Conservation (phyloP, 2,329 filamentous ascomycete species). For the Septoria petroselini region DNA sequence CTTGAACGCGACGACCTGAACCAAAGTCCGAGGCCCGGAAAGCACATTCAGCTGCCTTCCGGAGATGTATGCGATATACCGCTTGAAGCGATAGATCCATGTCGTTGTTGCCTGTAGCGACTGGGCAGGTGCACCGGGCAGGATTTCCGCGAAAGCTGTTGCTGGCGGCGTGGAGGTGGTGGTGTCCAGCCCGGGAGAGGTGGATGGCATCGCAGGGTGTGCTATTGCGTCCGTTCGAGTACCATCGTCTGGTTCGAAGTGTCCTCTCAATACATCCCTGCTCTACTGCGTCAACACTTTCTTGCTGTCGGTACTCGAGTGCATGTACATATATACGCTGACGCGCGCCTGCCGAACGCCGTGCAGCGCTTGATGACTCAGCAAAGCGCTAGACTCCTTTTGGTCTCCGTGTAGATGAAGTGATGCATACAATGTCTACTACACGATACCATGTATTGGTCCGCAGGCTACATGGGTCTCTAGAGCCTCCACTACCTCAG, state of each 20-base stretch:
- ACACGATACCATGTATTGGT: too few relatives aligned
- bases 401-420: too few relatives aligned
- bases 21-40: conserved; percentile 65
- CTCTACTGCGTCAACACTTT: too few relatives aligned
- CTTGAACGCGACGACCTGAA: conserved; percentile 70
- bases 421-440: too few relatives aligned
- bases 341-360: too few relatives aligned
- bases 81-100: conserved; percentile 68
- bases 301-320: too few relatives aligned
- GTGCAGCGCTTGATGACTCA: too few relatives aligned
- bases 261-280: too few relatives aligned
- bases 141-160: conserved; percentile 49
- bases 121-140: conserved; percentile 74
- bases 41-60: conserved; percentile 85
- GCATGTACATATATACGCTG: too few relatives aligned
- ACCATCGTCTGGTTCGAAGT: not conserved
- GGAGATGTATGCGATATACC: conserved; percentile 81
- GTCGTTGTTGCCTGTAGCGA: conserved; percentile 74
- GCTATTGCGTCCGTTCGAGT: conserved; percentile 20
- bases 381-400: too few relatives aligned
- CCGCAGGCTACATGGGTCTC: too few relatives aligned
- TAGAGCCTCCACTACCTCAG: conserved; percentile 7
- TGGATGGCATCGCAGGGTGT: conserved; percentile 32
- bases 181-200: conserved; percentile 28
- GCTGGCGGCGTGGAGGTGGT: conserved; percentile 8